phyloP scores from a whole-genome alignment of 768 basidiomycete species.

The Termitomyces sp. region DNA sequence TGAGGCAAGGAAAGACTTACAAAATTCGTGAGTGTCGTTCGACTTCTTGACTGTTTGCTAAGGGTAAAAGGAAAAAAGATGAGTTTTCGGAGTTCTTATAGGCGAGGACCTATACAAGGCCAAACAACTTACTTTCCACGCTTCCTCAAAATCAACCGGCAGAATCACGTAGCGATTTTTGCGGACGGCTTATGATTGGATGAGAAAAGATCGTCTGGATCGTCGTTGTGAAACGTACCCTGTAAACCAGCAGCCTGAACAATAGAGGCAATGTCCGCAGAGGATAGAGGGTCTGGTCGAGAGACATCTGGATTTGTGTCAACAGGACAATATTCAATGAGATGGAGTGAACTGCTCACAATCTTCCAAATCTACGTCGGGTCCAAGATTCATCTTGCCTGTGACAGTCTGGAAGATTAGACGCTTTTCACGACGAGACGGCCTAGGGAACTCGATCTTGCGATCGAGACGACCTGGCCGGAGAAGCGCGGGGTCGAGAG shows the following conservation, averaged over 20 bases:
- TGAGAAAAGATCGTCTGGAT: background rate
- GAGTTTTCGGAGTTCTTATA: constrained; percentile 19
- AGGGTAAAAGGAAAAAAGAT: constrained; percentile 27
- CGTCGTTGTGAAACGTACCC: constrained; percentile 41
- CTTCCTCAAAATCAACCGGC: constrained; percentile 97
- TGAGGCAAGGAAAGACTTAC: constrained; percentile 38
- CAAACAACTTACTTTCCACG: constrained; percentile 93
- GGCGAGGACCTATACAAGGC: constrained; percentile 33
- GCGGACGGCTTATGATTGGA: constrained; percentile 65
- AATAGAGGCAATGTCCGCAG: constrained; percentile 92
- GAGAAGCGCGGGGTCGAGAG: constrained; percentile 93
- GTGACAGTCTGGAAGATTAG: constrained; percentile 98
- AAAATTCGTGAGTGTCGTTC: constrained; percentile 97
- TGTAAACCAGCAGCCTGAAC: constrained; percentile 97
- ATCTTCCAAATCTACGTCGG: constrained; percentile 97
- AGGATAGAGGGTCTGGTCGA: constrained; percentile 91
- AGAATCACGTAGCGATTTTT: constrained; percentile 98
- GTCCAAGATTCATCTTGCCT: constrained; percentile 94
- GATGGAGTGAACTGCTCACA: constrained; percentile 50
- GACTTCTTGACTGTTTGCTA: constrained; percentile 96
- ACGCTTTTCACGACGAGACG: constrained; percentile 90
- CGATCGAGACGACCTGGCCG: constrained; percentile 96
- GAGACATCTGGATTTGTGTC: constrained; percentile 69
- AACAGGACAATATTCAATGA: constrained; percentile 4
- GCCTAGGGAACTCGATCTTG: constrained; percentile 98